Evolutionary conservation across 768 basidiomycete species (phyloP).

Genomic region (Tubosaeta sp.): DNA sequence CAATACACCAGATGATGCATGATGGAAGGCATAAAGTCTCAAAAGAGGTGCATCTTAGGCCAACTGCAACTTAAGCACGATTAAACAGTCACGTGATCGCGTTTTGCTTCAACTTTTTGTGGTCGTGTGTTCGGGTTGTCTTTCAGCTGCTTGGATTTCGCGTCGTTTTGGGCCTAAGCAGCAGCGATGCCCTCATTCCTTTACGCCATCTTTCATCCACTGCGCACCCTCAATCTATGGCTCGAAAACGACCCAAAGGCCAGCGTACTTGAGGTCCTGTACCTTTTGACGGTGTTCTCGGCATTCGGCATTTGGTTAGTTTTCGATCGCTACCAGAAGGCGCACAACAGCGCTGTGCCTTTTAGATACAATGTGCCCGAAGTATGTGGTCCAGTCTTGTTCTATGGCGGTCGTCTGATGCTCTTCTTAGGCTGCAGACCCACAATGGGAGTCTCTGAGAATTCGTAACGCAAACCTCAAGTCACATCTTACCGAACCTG

Average conservation of each 20-base stretch:
- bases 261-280: conserved; percentile 56
- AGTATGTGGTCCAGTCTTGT: conserved; percentile 37
- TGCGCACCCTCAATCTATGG: conserved; percentile 46
- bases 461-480: conserved; percentile 58
- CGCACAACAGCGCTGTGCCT: conserved; percentile 66
- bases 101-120: conserved; percentile 3
- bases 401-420: conserved; percentile 12
- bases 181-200: conserved; percentile 29
- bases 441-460: conserved; percentile 49
- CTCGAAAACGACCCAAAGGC: conserved; percentile 45
- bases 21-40: too few relatives aligned
- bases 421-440: conserved; percentile 47
- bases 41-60: too few relatives aligned
- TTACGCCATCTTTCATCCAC: conserved; percentile 45
- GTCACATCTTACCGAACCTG: conserved; percentile 56
- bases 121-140: conserved; percentile 8
- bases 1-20: too few relatives aligned
- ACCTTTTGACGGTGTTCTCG: conserved; percentile 65
- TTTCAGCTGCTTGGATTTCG: neutral
- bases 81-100: conserved; percentile 17
- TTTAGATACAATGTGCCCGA: conserved; percentile 58
- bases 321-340: conserved; percentile 66
- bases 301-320: conserved; percentile 79
- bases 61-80: too few relatives aligned
- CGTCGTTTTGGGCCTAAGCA: conserved; percentile 2